phyloP scores from a whole-genome alignment of 1,139 yeast species.

The Protomyces lactucae-debilis region DNA sequence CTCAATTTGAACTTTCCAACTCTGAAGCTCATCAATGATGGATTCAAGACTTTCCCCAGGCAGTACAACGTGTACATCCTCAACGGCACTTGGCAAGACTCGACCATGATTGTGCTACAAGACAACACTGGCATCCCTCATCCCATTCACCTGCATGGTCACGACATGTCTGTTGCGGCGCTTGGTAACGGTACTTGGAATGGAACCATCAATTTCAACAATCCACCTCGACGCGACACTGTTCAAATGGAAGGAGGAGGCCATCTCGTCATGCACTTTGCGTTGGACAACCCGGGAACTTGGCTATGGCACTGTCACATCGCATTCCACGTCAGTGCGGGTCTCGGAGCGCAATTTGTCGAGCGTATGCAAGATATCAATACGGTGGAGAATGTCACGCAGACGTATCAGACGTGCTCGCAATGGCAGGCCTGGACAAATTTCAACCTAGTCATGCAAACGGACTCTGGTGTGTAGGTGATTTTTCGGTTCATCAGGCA shows the following conservation, averaged over 20 bases:
- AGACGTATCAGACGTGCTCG: background rate
- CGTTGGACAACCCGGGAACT: constrained; percentile 73
- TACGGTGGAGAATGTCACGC: background rate
- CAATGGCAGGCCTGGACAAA: background rate
- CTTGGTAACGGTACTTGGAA: constrained; percentile 53
- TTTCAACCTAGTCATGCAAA: background rate
- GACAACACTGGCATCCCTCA: constrained; percentile 40
- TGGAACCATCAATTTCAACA: constrained; percentile 52
- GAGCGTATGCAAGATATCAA: background rate
- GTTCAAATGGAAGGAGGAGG: constrained; percentile 58
- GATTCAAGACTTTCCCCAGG: background rate
- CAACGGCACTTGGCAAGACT: background rate
- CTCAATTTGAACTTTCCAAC: background rate
- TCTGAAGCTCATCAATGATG: background rate
- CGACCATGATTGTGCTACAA: background rate
- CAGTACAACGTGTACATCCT: background rate
- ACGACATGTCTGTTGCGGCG: constrained; percentile 51
- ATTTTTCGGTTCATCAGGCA: no score
- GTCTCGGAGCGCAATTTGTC: background rate
- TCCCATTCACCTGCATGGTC: constrained; percentile 64
- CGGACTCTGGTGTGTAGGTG: background rate
- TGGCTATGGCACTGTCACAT: constrained; percentile 53
- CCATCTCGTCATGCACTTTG: constrained; percentile 56
- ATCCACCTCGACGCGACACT: constrained; percentile 63
- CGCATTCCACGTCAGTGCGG: background rate